phyloP scores from a whole-genome alignment of 2,329 filamentous ascomycete species.

The Beauveria bassiana region DNA sequence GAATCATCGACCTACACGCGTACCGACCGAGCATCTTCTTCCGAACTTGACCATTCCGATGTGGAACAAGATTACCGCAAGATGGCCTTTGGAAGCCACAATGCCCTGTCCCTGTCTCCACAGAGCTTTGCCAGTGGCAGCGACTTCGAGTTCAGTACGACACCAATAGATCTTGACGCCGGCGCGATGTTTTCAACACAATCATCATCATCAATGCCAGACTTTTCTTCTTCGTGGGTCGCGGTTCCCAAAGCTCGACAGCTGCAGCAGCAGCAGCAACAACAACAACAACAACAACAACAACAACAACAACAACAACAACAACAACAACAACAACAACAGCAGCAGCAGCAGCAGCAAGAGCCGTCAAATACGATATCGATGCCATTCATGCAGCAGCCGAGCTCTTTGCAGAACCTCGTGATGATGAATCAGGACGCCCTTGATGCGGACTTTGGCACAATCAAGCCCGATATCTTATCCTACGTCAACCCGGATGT shows the following conservation, averaged over 20 bases:
- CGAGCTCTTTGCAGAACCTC: constrained; percentile 34
- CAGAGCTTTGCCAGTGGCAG: constrained; percentile 38
- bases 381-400: constrained; percentile 36
- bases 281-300: not conserved
- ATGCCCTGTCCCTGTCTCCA: constrained; percentile 43
- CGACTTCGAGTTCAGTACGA: constrained; percentile 30
- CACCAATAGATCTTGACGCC: constrained; percentile 26
- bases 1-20: constrained; percentile 28
- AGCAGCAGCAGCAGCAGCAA: not conserved
- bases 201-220: constrained; percentile 27
- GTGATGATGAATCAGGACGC: constrained; percentile 42
- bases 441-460: constrained; percentile 44
- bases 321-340: not conserved
- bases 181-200: constrained; percentile 27
- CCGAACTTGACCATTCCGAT: constrained; percentile 48
- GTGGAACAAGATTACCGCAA: constrained; percentile 48
- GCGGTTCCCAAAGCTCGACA: constrained; percentile 22
- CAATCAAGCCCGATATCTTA: constrained; percentile 48
- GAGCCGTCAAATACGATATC: constrained; percentile 11
- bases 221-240: constrained; percentile 23
- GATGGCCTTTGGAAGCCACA: constrained; percentile 35
- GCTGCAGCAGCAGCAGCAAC: not conserved
- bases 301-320: constrained; percentile 13
- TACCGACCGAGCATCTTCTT: constrained; percentile 45
- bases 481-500: constrained; percentile 45